Base-by-base conservation (phyloP, 108 stramenopile species). In the Nitzschia palea region DNA sequence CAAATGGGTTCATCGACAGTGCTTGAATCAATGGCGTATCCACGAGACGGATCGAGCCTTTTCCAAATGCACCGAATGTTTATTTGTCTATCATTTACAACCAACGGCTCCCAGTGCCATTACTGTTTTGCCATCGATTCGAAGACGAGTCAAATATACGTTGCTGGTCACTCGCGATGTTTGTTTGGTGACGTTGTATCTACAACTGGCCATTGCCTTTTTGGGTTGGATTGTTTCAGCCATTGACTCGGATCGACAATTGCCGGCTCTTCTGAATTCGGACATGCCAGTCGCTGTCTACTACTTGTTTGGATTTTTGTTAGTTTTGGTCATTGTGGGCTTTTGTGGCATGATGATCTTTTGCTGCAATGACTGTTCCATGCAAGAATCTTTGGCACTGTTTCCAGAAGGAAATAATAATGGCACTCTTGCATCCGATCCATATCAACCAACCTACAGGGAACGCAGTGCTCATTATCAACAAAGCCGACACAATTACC, bases 1-100 rank as follows among this genome's bases (percentile, higher is more conserved):
- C 33, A 55, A 62, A 27, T 81, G 68, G 59, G 80, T 81, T 14
- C 80, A 81, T 47, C 55, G 76, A 32, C 40, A 48, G 4, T 81
- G 80, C 33, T 59, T 81, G 18, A 57, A 77, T 17, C 37, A 68
- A 6, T 81, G 80, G 80, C 18, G 72, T 31, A 59, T 55, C 0
- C 55, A 66, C 35, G 48, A 73, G 20, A 32, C 30, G 25, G 65
- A 73, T 44, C 65, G 65, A 6, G 72, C 72, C 56, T 73, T 73
- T 58, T 73, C 72, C 55, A 66, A 67, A 34, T 73, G 72, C 56
- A 73, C 72, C 0, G 72, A 73, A 44, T 73, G 72, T 40, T 33
- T 66, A 8, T 67, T 67, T 36, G 56, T 67, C 10, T 73, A 73
- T 47, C 18, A 71, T 35, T 28, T 71, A 14, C 58, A 70, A 33